Percentiles rank a stretch among this genome's conserved stretches.
phyloP scores from a whole-genome alignment of 2,329 filamentous ascomycete species.

The Gremmenia infestans region DNA sequence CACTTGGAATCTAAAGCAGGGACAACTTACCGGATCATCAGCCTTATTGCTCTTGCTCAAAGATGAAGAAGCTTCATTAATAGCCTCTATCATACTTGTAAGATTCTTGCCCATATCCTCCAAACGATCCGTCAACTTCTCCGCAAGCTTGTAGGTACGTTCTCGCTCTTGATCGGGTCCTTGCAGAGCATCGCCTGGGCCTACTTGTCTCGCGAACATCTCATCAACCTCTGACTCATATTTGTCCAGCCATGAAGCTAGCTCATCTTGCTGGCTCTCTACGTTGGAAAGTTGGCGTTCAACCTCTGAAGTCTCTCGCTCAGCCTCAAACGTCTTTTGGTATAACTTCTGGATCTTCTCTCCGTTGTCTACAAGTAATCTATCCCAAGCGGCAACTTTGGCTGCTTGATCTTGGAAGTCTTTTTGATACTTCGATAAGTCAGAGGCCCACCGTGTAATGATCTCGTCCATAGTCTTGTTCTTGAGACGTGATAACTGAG shows the following conservation, averaged over 20 bases:
- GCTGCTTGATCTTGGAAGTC: slow-evolving; percentile 89
- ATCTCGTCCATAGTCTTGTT: slow-evolving; percentile 99
- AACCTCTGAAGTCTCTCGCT: slow-evolving; percentile 87
- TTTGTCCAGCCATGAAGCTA: slow-evolving; percentile 80
- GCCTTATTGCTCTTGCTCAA: slow-evolving; percentile 85
- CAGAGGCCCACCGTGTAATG: slow-evolving; percentile 92
- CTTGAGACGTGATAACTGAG: slow-evolving; percentile 84
- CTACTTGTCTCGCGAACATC: slow-evolving; percentile 74
- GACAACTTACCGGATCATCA: slow-evolving; percentile 70
- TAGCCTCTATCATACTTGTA: slow-evolving; percentile 95
- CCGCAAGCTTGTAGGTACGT: slow-evolving; percentile 90
- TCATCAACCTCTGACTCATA: slow-evolving; percentile 91
- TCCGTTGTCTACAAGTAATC: slow-evolving; percentile 85
- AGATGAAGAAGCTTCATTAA: slow-evolving; percentile 86
- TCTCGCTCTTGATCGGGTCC: slow-evolving; percentile 95
- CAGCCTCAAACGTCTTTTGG: slow-evolving; percentile 85
- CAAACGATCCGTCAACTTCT: slow-evolving; percentile 84
- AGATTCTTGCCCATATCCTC: slow-evolving; percentile 93
- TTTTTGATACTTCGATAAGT: slow-evolving; percentile 93
- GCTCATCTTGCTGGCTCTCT: slow-evolving; percentile 87
- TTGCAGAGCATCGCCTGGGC: slow-evolving; percentile 68
- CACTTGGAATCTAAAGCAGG: slow-evolving; percentile 14
- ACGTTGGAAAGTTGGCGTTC: slow-evolving; percentile 86
- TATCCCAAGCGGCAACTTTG: slow-evolving; percentile 83
- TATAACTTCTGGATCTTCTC: slow-evolving; percentile 94